Percentiles rank a stretch among this genome's conserved stretches.
Evolutionary conservation across 176 grass and related monocot species (phyloP).

Genomic region (Avena insularis): DNA sequence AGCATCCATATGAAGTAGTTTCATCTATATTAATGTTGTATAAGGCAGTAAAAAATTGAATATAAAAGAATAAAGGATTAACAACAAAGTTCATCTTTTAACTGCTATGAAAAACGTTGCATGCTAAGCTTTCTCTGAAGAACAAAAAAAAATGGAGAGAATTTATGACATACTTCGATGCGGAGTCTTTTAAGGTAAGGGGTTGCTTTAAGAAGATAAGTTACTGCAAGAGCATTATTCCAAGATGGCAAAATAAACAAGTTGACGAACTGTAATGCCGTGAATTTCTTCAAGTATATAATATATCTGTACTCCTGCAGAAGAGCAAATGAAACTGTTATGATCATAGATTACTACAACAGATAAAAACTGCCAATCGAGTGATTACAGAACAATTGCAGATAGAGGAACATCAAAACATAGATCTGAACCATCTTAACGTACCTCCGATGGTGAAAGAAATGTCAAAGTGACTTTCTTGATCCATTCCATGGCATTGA

Average conservation of each 20-base stretch:
- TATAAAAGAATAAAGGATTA: not conserved
- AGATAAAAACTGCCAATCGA: not conserved
- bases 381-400: not conserved
- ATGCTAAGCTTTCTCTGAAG: not conserved
- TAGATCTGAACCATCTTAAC: slow-evolving; percentile 5
- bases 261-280: not conserved
- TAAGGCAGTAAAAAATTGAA: not conserved
- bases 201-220: slow-evolving; percentile 13
- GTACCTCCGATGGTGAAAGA: slow-evolving; percentile 16
- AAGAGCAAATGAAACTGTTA: slow-evolving; percentile 9
- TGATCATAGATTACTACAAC: not conserved
- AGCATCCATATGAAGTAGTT: not conserved
- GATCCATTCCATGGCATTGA: not conserved
- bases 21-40: not conserved
- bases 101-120: not conserved
- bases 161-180: slow-evolving; percentile 10
- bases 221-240: slow-evolving; percentile 18
- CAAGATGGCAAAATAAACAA: slow-evolving; percentile 30
- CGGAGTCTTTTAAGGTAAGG: not conserved
- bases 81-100: not conserved
- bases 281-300: slow-evolving; percentile 9
- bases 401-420: slow-evolving; percentile 11
- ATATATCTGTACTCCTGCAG: not conserved
- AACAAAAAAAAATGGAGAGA: not conserved
- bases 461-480: slow-evolving; percentile 22